A percentile compares a stretch with the other conserved stretches of the same genome.
These are phyloP conservation scores for Blastocystis hominis DNA, from an alignment of 352 stramenopile species.

Conservation along the genomic window DNA sequence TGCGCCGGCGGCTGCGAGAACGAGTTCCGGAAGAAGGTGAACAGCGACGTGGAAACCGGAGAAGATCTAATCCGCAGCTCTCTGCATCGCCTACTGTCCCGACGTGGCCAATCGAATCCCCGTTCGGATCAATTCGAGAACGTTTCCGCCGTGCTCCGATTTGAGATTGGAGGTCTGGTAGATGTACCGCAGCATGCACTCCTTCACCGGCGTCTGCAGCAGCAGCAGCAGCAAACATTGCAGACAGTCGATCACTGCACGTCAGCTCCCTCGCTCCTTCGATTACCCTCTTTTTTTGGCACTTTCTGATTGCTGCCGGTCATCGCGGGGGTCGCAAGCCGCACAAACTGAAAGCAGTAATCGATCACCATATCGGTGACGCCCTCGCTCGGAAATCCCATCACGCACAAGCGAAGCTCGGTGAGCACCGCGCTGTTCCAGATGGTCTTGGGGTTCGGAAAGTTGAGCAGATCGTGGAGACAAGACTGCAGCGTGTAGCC, in stretches of 20 bases:
- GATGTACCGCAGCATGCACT: not conserved
- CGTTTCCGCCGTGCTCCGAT: slow-evolving; percentile 2
- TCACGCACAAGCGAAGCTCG: not conserved
- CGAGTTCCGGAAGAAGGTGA: not conserved
- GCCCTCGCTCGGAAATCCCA: not conserved
- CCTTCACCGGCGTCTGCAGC: not conserved
- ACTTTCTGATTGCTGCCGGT: not conserved
- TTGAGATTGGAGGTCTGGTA: slow-evolving; percentile 3
- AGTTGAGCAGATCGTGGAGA: not conserved
- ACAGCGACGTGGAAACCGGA: not conserved
- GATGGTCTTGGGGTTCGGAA: not conserved
- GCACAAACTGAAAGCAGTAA: slow-evolving; percentile 32
- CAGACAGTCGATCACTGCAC: slow-evolving; percentile 10
- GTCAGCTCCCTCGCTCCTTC: not conserved
- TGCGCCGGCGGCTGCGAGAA: not conserved
- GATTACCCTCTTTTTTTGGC: not conserved
- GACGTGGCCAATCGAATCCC: not conserved
- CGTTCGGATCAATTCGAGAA: not conserved
- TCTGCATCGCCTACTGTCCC: not conserved
- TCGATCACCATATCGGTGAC: slow-evolving; percentile 35
- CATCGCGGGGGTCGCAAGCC: not conserved
- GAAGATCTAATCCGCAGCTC: not conserved
- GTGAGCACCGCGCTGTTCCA: slow-evolving; percentile 27
- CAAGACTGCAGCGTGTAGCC: not conserved
- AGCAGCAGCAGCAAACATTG: not conserved